Conservation (phyloP, 768 basidiomycete species). For the Leccinum imitatum region DNA sequence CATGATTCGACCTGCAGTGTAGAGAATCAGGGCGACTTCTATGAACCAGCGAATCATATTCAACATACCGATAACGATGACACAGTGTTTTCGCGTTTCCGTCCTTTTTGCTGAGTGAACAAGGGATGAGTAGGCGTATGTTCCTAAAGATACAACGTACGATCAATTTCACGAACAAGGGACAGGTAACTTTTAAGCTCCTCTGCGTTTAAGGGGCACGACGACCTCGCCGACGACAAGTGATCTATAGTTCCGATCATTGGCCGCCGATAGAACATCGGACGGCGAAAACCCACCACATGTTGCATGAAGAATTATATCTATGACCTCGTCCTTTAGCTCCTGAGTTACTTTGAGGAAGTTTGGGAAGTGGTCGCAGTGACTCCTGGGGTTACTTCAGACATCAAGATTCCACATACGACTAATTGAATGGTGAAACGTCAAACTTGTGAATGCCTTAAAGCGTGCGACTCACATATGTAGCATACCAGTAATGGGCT, state of each 20-base stretch:
- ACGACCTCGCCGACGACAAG: slow-evolving; percentile 27
- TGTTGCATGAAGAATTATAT: slow-evolving; percentile 26
- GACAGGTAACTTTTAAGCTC: slow-evolving; percentile 21
- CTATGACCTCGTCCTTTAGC: slow-evolving; percentile 26
- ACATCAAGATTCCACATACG: neutral
- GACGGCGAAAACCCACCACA: slow-evolving; percentile 17
- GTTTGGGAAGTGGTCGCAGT: slow-evolving; percentile 34
- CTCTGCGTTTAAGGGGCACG: slow-evolving; percentile 17
- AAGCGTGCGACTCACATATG: slow-evolving; percentile 5
- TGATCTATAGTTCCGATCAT: slow-evolving; percentile 16
- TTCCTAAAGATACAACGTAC: slow-evolving; percentile 9
- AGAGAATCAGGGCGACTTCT: slow-evolving; percentile 6
- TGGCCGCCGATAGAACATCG: neutral
- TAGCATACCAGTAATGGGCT: slow-evolving; percentile 37
- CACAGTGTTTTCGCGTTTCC: slow-evolving; percentile 13
- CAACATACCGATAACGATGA: slow-evolving; percentile 21
- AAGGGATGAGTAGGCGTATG: neutral
- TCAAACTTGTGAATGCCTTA: slow-evolving; percentile 5
- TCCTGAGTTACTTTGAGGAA: slow-evolving; percentile 23
- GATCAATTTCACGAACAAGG: slow-evolving; percentile 27
- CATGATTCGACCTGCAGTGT: slow-evolving; percentile 30
- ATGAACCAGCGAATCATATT: neutral
- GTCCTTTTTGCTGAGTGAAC: slow-evolving; percentile 11
- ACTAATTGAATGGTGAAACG: neutral
- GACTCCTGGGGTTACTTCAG: slow-evolving; percentile 7